Evolutionary conservation across 805 yeast genomes (phyloP).

Genomic region (Pichia manshurica): DNA sequence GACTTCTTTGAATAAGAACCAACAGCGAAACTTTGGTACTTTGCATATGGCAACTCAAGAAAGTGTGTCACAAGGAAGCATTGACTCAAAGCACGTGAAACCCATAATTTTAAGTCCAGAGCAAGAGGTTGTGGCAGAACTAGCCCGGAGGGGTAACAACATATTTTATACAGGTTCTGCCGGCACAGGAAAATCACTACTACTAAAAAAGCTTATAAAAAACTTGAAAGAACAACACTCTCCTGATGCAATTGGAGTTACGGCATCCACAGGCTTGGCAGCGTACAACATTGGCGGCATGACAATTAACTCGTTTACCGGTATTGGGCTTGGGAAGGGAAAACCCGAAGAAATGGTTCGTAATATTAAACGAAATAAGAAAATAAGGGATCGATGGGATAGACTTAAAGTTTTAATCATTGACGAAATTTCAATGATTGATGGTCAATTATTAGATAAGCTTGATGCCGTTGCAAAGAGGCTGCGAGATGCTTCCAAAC

Average conservation of each 20-base stretch:
- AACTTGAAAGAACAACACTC: constrained; percentile 42
- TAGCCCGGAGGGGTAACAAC: constrained; percentile 57
- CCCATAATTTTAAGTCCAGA: constrained; percentile 42
- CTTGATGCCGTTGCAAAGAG: constrained; percentile 62
- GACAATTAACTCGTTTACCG: constrained; percentile 80
- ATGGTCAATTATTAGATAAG: constrained; percentile 69
- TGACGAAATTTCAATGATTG: constrained; percentile 95
- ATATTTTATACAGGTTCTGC: constrained; percentile 96
- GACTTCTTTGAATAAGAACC: neutral
- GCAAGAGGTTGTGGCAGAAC: constrained; percentile 57
- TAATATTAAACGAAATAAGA: constrained; percentile 42
- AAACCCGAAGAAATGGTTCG: constrained; percentile 39
- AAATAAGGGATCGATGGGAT: constrained; percentile 54
- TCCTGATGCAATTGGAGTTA: constrained; percentile 60
- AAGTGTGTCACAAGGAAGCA: neutral
- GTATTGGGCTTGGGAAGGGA: constrained; percentile 74
- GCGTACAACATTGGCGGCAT: constrained; percentile 91
- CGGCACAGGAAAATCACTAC: constrained; percentile 81
- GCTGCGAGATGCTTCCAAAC: constrained; percentile 40
- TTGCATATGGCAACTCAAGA: constrained; percentile 4
- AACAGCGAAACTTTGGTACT: neutral
- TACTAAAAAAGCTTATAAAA: constrained; percentile 57
- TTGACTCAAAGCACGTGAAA: constrained; percentile 3
- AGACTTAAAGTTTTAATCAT: constrained; percentile 65
- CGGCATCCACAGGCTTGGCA: constrained; percentile 96